These are phyloP conservation scores for Aspergillus biplanus DNA, from an alignment of 495 filamentous ascomycete species.

Conservation along the genomic window DNA sequence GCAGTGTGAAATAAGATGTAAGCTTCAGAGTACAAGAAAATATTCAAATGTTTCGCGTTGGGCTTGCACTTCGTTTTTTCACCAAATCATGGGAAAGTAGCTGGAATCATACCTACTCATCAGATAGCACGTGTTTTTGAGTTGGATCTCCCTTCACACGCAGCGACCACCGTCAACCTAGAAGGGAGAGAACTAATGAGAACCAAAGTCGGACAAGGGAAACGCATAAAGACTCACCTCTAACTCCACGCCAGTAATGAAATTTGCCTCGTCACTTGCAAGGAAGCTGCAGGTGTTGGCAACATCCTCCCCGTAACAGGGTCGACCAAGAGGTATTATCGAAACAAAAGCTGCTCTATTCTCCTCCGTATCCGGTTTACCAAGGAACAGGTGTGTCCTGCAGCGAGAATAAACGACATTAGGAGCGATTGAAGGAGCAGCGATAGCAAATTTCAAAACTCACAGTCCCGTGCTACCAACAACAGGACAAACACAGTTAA, in stretches of 20 bases:
- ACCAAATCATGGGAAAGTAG: neutral
- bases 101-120: no score
- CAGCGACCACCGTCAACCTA: constrained; percentile 28
- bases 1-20: no score
- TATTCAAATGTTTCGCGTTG: neutral
- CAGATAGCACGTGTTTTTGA: no score
- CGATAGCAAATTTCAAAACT: constrained; percentile 19
- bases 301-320: constrained; percentile 59
- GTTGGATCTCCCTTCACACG: constrained; percentile 8
- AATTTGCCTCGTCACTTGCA: constrained; percentile 63
- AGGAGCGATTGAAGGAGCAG: neutral
- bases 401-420: neutral
- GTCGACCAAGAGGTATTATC: constrained; percentile 66
- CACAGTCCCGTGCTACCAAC: constrained; percentile 63
- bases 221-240: constrained; percentile 21
- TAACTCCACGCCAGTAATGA: constrained; percentile 56
- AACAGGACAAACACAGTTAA: constrained; percentile 64
- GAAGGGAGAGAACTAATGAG: neutral
- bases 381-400: constrained; percentile 56
- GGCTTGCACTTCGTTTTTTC: neutral
- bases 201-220: neutral
- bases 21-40: no score
- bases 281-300: constrained; percentile 64
- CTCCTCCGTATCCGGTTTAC: constrained; percentile 62
- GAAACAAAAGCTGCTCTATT: constrained; percentile 63